Evolutionary conservation across 2,329 filamentous ascomycete species (phyloP).

Genomic region (Diaporthe sp.): DNA sequence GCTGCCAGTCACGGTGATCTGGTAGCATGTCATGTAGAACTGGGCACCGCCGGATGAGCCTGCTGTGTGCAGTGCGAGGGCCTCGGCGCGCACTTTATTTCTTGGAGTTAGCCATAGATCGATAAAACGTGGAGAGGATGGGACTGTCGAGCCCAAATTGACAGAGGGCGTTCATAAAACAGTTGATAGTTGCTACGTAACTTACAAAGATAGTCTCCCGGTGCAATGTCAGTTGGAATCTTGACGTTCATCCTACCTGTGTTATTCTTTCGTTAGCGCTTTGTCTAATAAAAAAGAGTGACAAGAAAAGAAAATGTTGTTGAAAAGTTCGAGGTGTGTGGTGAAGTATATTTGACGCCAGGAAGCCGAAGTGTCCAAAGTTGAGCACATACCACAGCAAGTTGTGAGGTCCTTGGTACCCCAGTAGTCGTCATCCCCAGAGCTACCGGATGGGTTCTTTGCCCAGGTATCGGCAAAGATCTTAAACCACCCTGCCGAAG

Average conservation of each 20-base stretch:
- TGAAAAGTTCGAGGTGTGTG: background rate
- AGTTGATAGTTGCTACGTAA: background rate
- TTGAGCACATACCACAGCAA: slow-evolving; percentile 49
- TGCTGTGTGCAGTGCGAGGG: slow-evolving; percentile 63
- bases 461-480: slow-evolving; percentile 62
- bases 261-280: background rate
- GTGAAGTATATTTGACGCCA: background rate
- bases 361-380: too few species aligned
- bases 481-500: slow-evolving; percentile 64
- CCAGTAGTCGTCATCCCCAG: slow-evolving; percentile 61
- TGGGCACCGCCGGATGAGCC: slow-evolving; percentile 51
- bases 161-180: background rate
- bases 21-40: slow-evolving; percentile 57
- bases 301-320: fast-evolving
- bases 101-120: background rate
- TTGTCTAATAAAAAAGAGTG: too few species aligned
- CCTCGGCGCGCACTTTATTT: slow-evolving; percentile 59
- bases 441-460: slow-evolving; percentile 47
- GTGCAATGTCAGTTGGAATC: slow-evolving; percentile 50
- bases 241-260: slow-evolving; percentile 54
- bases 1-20: slow-evolving; percentile 50
- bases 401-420: slow-evolving; percentile 59
- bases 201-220: slow-evolving; percentile 56
- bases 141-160: background rate
- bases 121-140: background rate